Conservation (phyloP, 345 rosid species). For the Cardamine resedifolia region DNA sequence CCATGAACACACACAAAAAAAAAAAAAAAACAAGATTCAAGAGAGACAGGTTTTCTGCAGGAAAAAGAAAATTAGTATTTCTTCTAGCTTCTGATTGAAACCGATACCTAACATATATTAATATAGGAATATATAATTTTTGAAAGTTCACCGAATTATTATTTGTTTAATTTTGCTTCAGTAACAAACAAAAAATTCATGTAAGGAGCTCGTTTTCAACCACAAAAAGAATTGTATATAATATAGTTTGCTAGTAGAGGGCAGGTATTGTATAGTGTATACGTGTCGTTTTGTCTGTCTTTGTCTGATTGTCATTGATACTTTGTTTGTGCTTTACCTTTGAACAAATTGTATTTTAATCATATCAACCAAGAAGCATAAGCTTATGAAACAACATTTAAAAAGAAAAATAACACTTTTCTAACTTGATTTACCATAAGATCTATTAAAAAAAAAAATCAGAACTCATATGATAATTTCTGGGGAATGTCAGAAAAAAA, state of each 20-base stretch:
- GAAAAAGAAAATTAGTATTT: not conserved
- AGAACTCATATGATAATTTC: not conserved
- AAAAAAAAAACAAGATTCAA: not conserved
- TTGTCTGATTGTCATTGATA: constrained; percentile 17
- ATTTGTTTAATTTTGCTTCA: not conserved
- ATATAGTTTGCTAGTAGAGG: constrained; percentile 11
- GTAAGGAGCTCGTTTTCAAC: not conserved
- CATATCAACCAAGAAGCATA: not conserved
- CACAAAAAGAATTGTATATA: not conserved
- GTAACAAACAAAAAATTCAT: not conserved
- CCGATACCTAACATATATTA: not conserved
- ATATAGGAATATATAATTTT: too few relatives aligned
- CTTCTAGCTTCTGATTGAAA: not conserved
- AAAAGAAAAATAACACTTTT: not conserved
- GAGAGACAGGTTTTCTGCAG: not conserved
- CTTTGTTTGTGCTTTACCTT: constrained; percentile 24
- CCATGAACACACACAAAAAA: too few relatives aligned
- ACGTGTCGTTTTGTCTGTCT: constrained; percentile 26
- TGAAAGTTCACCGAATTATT: not conserved
- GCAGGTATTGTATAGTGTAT: not conserved
- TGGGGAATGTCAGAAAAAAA: not conserved
- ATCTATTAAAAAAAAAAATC: not conserved
- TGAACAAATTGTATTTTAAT: not conserved
- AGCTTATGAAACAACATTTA: constrained; percentile 9
- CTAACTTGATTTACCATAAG: not conserved